These are phyloP conservation scores for Diplogelasinospora grovesii DNA, from an alignment of 495 filamentous ascomycete species.

Conservation along the genomic window DNA sequence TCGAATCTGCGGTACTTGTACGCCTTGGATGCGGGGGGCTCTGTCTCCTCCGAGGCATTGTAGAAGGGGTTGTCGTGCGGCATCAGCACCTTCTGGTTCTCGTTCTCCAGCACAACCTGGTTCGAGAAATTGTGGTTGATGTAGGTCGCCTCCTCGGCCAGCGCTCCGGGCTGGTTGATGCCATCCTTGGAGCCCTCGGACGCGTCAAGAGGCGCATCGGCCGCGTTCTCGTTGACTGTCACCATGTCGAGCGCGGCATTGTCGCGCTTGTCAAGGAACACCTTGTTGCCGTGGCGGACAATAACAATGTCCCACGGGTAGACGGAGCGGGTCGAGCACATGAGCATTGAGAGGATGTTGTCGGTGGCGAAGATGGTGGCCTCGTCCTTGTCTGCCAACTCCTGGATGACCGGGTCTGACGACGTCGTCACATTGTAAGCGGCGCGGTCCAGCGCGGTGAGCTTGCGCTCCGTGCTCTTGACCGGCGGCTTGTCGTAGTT, in stretches of 20 bases:
- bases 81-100: conserved; percentile 71
- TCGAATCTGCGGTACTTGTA: conserved; percentile 99
- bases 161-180: conserved; percentile 83
- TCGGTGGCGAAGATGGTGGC: conserved; percentile 96
- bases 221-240: conserved; percentile 98
- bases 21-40: conserved; percentile 86
- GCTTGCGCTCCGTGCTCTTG: conserved; percentile 77
- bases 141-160: conserved; percentile 94
- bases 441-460: conserved; percentile 81
- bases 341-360: conserved; percentile 95
- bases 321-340: conserved; percentile 91
- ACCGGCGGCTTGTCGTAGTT: conserved; percentile 87
- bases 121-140: conserved; percentile 99
- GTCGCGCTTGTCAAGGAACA: conserved; percentile 97
- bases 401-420: conserved; percentile 92
- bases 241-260: conserved; percentile 91
- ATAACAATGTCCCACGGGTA: conserved; percentile 99
- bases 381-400: conserved; percentile 92
- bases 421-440: conserved; percentile 97
- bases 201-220: conserved; percentile 84
- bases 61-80: conserved; percentile 93
- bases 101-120: conserved; percentile 81
- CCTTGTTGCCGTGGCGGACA: conserved; percentile 80
- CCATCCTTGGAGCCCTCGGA: conserved; percentile 89
- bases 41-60: conserved; percentile 84